A percentile compares a stretch with the other conserved stretches of the same genome.
Conservation (phyloP, 305 asterid species). For the Withania somnifera region DNA sequence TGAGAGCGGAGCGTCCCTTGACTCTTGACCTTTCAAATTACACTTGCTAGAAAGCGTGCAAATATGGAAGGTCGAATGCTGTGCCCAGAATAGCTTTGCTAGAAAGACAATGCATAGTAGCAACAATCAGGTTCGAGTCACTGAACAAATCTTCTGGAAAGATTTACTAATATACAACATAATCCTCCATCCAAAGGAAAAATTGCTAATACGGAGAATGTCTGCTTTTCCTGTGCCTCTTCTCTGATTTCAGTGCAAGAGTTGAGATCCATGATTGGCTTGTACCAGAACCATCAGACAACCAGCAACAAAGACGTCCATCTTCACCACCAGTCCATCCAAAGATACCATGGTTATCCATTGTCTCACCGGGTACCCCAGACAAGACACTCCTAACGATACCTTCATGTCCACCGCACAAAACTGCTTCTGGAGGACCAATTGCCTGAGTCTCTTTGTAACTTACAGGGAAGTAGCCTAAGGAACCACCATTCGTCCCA, state of each 20-base stretch:
- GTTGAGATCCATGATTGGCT: constrained; percentile 60
- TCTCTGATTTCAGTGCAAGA: constrained; percentile 46
- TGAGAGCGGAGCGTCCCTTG: too few relatives aligned
- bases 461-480: constrained; percentile 68
- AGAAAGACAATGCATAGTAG: too few relatives aligned
- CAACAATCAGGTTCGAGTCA: too few relatives aligned
- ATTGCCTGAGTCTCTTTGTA: constrained; percentile 23
- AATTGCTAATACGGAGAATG: constrained; percentile 52
- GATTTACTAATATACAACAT: neutral
- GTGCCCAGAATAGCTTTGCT: too few relatives aligned
- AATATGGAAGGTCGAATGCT: too few relatives aligned
- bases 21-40: too few relatives aligned
- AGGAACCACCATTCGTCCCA: constrained; percentile 62
- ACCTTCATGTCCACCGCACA: constrained; percentile 76
- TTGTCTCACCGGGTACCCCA: constrained; percentile 16
- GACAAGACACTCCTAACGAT: constrained; percentile 48
- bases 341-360: constrained; percentile 33
- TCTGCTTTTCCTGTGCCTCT: constrained; percentile 30
- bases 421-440: constrained; percentile 59
- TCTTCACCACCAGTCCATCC: constrained; percentile 98
- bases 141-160: too few relatives aligned
- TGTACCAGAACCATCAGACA: constrained; percentile 32
- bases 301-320: constrained; percentile 90
- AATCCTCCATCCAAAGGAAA: neutral
- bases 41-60: too few relatives aligned